These are phyloP conservation scores for Ploettnerulaceae sp. DNA, from an alignment of 2,329 filamentous ascomycete genomes.

Conservation along the genomic window DNA sequence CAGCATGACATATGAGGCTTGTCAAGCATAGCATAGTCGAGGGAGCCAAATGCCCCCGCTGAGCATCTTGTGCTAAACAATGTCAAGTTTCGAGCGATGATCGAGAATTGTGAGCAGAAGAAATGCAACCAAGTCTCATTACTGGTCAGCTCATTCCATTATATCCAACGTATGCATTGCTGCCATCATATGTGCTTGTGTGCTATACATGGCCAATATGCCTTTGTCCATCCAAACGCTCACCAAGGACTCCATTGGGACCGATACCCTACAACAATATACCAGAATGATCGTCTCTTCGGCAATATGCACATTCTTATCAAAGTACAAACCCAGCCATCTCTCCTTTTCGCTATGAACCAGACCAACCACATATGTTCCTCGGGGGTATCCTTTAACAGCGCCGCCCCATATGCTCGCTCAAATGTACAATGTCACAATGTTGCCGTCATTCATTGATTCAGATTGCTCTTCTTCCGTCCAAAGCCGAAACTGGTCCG, in stretches of 20 bases:
- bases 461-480: slow-evolving; percentile 63
- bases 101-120: no score
- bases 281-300: not conserved
- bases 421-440: slow-evolving; percentile 2
- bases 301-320: not conserved
- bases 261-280: no score
- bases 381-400: not conserved
- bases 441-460: slow-evolving; percentile 27
- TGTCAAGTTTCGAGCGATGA: no score
- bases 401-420: not conserved
- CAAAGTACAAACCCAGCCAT: not conserved
- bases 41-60: not conserved
- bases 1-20: not conserved
- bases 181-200: not conserved
- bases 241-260: no score
- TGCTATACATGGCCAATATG: slow-evolving; percentile 11
- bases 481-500: slow-evolving; percentile 62
- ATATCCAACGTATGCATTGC: slow-evolving; percentile 1
- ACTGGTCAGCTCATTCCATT: slow-evolving; percentile 7
- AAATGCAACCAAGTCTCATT: slow-evolving; percentile 7
- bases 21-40: not conserved
- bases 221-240: not conserved
- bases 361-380: slow-evolving; percentile 4
- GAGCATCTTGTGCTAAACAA: no score
- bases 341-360: not conserved